These are phyloP conservation scores for Entomortierella beljakovae DNA, from an alignment of 192 early-diverging fungal species.

Conservation along the genomic window DNA sequence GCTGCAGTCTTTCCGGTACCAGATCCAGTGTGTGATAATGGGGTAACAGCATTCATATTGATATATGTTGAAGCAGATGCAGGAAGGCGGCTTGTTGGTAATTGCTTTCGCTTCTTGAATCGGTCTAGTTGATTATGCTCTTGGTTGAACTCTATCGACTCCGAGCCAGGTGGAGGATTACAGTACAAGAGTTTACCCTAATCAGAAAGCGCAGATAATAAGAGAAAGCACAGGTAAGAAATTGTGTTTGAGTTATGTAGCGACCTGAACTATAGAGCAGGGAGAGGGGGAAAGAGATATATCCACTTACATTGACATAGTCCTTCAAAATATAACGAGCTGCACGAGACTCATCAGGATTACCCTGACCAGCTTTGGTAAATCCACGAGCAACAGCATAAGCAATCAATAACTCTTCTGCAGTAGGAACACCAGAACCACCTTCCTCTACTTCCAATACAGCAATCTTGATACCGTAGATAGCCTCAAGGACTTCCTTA, in stretches of 20 bases:
- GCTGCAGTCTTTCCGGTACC: constrained; percentile 65
- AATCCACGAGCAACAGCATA: constrained; percentile 96
- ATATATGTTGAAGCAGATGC: constrained; percentile 68
- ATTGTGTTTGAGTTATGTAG: no score
- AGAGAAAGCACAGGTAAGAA: constrained; percentile 1
- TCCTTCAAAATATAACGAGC: constrained; percentile 98
- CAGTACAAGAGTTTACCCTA: constrained; percentile 94
- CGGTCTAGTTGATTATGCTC: constrained; percentile 80
- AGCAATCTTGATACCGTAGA: constrained; percentile 93
- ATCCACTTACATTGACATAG: constrained; percentile 81
- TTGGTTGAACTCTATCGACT: constrained; percentile 84
- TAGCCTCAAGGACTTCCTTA: constrained; percentile 85
- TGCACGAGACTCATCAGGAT: constrained; percentile 97
- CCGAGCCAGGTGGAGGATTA: constrained; percentile 81
- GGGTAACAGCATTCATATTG: constrained; percentile 62
- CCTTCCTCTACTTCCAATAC: constrained; percentile 81
- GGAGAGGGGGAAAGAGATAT: neutral
- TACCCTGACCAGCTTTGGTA: constrained; percentile 92
- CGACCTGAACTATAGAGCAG: no score
- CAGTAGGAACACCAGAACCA: constrained; percentile 81
- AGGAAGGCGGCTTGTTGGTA: constrained; percentile 25
- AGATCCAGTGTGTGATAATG: constrained; percentile 46
- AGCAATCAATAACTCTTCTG: constrained; percentile 88
- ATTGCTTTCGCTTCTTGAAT: constrained; percentile 62
- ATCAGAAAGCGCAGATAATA: constrained; percentile 1